Percentiles rank a stretch among this genome's conserved stretches.
Conservation (phyloP, 148 eudicot genomes). For the Mesembryanthemum crystallinum region DNA sequence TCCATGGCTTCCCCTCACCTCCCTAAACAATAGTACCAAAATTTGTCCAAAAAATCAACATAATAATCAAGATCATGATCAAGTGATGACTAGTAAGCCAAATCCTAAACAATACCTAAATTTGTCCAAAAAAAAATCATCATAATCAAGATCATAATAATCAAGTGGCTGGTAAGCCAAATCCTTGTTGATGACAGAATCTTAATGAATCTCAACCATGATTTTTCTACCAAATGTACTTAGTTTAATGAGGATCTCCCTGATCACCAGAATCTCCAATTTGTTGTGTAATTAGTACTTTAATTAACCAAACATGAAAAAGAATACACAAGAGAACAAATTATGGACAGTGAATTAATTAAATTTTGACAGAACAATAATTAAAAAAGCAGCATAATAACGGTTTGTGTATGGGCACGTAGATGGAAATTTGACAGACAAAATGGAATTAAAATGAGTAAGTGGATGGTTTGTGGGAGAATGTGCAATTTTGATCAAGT, state of each 20-base stretch:
- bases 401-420: slow-evolving; percentile 18
- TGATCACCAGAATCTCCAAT: slow-evolving; percentile 20
- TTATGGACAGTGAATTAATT: not conserved
- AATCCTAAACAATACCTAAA: too few species aligned
- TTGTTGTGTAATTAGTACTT: slow-evolving; percentile 9
- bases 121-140: not conserved
- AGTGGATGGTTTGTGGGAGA: not conserved
- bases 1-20: too few species aligned
- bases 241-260: slow-evolving; percentile 14
- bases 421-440: not conserved
- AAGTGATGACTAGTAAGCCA: slow-evolving; percentile 16
- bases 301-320: not conserved
- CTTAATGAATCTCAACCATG: slow-evolving; percentile 21
- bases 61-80: not conserved
- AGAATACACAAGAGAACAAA: not conserved
- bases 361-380: not conserved
- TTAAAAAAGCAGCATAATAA: not conserved
- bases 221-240: slow-evolving; percentile 16
- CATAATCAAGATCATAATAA: not conserved
- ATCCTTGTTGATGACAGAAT: slow-evolving; percentile 14
- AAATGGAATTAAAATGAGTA: slow-evolving; percentile 2
- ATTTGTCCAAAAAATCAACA: not conserved
- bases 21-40: too few species aligned
- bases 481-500: slow-evolving; percentile 22
- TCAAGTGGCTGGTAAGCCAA: slow-evolving; percentile 16